Conservation (phyloP, 441 rosid species). For the Erysimum cheiri region DNA sequence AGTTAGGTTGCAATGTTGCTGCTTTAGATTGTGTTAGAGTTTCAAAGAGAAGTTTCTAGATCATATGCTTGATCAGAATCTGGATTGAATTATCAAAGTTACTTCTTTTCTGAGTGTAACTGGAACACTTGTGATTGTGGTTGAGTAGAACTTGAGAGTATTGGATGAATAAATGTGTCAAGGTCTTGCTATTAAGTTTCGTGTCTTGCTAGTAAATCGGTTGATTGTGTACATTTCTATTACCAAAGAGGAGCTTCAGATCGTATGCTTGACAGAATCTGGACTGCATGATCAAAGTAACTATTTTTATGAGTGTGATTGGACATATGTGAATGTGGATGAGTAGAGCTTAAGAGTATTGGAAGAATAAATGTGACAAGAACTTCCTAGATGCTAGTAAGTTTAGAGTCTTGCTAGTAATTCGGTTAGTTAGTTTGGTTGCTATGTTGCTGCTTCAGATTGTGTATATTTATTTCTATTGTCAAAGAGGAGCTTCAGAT, state of each 20-base stretch:
- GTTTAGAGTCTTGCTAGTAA: background rate
- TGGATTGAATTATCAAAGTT: background rate
- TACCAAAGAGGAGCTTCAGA: background rate
- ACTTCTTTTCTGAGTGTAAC: background rate
- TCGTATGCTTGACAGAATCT: background rate
- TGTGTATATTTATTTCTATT: no score
- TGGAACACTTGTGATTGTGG: background rate
- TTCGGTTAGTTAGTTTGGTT: conserved; percentile 1
- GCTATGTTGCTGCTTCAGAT: background rate
- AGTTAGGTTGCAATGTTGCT: background rate
- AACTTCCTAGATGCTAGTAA: background rate
- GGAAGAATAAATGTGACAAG: background rate
- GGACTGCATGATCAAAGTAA: background rate
- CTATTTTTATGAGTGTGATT: background rate
- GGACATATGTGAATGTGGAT: no score
- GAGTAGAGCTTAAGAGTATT: background rate
- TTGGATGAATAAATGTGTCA: background rate
- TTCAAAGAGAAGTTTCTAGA: background rate
- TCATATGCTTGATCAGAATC: background rate
- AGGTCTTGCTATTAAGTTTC: no score
- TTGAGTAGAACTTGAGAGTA: background rate
- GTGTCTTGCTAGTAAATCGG: no score
- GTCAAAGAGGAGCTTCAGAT: no score
- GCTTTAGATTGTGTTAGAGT: background rate
- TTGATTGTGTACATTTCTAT: background rate